These are phyloP conservation scores for Gyrodon lividus DNA, from an alignment of 768 basidiomycete species.

Conservation along the genomic window DNA sequence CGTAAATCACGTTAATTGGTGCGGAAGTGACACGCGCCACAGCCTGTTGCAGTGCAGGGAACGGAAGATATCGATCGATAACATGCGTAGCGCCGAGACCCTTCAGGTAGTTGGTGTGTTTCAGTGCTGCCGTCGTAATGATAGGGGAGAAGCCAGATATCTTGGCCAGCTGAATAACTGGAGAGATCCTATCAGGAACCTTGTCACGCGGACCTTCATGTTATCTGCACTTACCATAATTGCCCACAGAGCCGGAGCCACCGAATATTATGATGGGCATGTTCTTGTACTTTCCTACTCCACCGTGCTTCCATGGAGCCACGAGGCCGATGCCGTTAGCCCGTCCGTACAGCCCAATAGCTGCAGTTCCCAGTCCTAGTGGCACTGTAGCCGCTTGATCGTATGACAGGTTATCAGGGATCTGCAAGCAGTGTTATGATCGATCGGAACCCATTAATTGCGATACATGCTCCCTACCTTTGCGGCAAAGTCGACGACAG, in stretches of 20 bases:
- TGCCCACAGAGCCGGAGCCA: slow-evolving; percentile 49
- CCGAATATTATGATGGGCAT: slow-evolving; percentile 49
- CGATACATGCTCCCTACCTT: slow-evolving; percentile 32
- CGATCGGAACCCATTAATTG: neutral
- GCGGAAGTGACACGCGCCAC: slow-evolving; percentile 37
- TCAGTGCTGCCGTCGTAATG: slow-evolving; percentile 35
- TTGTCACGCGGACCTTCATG: slow-evolving; percentile 5
- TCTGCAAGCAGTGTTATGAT: slow-evolving; percentile 31
- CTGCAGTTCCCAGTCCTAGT: slow-evolving; percentile 47
- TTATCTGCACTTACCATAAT: slow-evolving; percentile 39
- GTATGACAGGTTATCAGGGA: slow-evolving; percentile 46
- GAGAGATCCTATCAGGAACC: slow-evolving; percentile 15
- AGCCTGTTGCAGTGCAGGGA: slow-evolving; percentile 32
- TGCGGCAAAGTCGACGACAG: slow-evolving; percentile 38
- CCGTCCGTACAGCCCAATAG: slow-evolving; percentile 46
- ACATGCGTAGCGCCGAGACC: slow-evolving; percentile 34
- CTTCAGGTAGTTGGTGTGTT: slow-evolving; percentile 36
- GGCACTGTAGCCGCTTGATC: slow-evolving; percentile 51
- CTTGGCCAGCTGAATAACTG: slow-evolving; percentile 41
- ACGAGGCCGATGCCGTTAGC: slow-evolving; percentile 42
- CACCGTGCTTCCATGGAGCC: slow-evolving; percentile 37
- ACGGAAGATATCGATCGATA: slow-evolving; percentile 32
- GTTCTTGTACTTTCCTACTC: slow-evolving; percentile 41
- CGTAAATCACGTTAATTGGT: slow-evolving; percentile 37
- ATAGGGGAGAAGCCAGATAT: slow-evolving; percentile 41